Conservation (phyloP, 2,329 filamentous ascomycete genomes). For the Botryosphaeria dothidea region DNA sequence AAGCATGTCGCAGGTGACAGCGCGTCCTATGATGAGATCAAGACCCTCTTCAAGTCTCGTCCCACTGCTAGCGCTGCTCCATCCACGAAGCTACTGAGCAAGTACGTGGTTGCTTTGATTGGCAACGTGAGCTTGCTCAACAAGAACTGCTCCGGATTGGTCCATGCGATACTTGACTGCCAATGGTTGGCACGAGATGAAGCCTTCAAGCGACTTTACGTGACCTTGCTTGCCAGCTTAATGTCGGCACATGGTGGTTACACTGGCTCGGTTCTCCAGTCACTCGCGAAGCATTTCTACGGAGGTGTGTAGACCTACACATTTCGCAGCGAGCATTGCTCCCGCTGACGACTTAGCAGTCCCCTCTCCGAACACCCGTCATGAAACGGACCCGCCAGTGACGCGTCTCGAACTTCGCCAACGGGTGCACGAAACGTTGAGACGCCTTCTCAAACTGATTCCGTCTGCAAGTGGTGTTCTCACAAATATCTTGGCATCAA, state of each 20-base stretch:
- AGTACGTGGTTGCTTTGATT: conserved; percentile 61
- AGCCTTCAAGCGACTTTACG: conserved; percentile 58
- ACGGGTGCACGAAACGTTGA: conserved; percentile 74
- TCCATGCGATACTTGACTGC: conserved; percentile 59
- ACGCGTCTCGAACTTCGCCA: conserved; percentile 65
- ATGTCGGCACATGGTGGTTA: conserved; percentile 82
- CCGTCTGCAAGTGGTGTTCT: conserved; percentile 75
- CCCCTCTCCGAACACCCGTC: conserved; percentile 55
- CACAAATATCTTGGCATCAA: conserved; percentile 63
- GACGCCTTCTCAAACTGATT: conserved; percentile 76
- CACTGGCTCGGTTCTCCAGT: conserved; percentile 71
- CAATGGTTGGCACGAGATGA: conserved; percentile 65
- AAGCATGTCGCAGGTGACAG: conserved; percentile 56
- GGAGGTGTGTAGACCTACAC: conserved; percentile 44
- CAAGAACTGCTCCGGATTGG: conserved; percentile 58
- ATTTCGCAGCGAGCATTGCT: not conserved
- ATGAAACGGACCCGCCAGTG: conserved; percentile 59
- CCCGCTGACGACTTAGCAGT: conserved; percentile 43
- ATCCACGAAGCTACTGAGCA: conserved; percentile 53
- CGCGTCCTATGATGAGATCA: conserved; percentile 58
- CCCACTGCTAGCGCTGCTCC: conserved; percentile 52
- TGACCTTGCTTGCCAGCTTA: conserved; percentile 61
- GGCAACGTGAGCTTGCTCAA: conserved; percentile 58
- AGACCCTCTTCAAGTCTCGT: conserved; percentile 52
- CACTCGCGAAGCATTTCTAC: conserved; percentile 78